Base-by-base conservation (phyloP, 306 rosid genomes). In the Hylodesmum podocarpum region DNA sequence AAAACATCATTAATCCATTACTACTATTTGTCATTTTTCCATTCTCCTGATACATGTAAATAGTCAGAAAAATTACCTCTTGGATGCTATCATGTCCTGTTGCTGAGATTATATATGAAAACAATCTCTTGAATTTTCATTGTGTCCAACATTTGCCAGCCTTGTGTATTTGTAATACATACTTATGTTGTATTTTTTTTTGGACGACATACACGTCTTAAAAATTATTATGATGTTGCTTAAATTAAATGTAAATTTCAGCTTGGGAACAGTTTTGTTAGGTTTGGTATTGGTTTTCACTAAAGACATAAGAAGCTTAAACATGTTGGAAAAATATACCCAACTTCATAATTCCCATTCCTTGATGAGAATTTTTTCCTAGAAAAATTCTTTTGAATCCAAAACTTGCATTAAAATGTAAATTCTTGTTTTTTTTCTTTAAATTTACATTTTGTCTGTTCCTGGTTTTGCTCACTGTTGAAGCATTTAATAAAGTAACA, bases 341-440 rank as follows among this genome's bases (percentile, higher is more conserved):
- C n/a, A 51, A 24, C 54, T 63, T 62, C 18, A 61, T 75, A 69
- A 27, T 43, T 29, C 34, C 14, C 72, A 14, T 67, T 68, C 75
- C 33, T 67, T 67, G 33, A 67, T 25, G 37, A 39, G 27, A 66
- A n/a, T 2, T 2, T 37, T n/a, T 21, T 73, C 57, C 51, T 66
- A 14, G n/a, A 66, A 1, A 73, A 28, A 37, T 34, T 37, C 10
- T 50, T 13, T 7, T 18, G 4, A 27, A 62, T 50, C 8, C 21
- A 50, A 72, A 61, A 39, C 46, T 25, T 79, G 61, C 66, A 36
- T 18, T 39, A 28, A 61, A 71, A 27, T 63, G 21, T 14, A 28
- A 72, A 50, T 24, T 68, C 57, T 18, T 70, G 39, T 51, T 31
- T 80, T n/a, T n/a, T n/a, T n/a, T n/a, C n/a, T n/a, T n/a, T n/a